These are phyloP conservation scores for Skeletonema tropicum DNA, from an alignment of 108 stramenopile species.

Conservation along the genomic window DNA sequence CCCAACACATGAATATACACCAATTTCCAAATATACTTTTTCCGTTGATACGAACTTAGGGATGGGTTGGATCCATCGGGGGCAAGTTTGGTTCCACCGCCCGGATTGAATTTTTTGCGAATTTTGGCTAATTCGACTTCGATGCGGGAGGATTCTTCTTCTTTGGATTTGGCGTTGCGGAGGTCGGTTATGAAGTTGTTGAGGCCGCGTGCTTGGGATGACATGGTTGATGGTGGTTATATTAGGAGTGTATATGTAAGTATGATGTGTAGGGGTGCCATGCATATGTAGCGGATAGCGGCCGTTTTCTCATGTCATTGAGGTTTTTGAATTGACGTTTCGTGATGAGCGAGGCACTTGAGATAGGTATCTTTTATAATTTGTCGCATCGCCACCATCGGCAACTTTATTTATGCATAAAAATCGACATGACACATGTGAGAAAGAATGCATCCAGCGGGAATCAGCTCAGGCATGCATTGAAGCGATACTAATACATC, in stretches of 20 bases:
- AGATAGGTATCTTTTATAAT: no score
- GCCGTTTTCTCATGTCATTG: background rate
- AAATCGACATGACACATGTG: no score
- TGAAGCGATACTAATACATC: no score
- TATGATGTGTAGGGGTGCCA: background rate
- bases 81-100: constrained; percentile 59
- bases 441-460: no score
- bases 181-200: constrained; percentile 94
- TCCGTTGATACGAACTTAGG: constrained; percentile 90
- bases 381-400: no score
- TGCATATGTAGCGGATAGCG: no score
- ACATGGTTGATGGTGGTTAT: constrained; percentile 45
- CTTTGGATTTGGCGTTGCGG: constrained; percentile 89
- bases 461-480: no score
- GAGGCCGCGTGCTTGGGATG: constrained; percentile 85
- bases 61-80: constrained; percentile 79
- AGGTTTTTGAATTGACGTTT: background rate
- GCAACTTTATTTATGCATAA: no score
- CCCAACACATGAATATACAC: constrained; percentile 98
- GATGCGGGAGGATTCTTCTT: constrained; percentile 91
- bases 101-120: constrained; percentile 95
- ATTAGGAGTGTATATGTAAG: background rate
- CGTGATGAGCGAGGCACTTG: no score
- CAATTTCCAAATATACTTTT: constrained; percentile 99
- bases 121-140: constrained; percentile 99